Evolutionary conservation across 2,329 filamentous ascomycete species (phyloP), one percentile per base, ranked within the genome.

Genomic region (Graphilbum sp.): DNA sequence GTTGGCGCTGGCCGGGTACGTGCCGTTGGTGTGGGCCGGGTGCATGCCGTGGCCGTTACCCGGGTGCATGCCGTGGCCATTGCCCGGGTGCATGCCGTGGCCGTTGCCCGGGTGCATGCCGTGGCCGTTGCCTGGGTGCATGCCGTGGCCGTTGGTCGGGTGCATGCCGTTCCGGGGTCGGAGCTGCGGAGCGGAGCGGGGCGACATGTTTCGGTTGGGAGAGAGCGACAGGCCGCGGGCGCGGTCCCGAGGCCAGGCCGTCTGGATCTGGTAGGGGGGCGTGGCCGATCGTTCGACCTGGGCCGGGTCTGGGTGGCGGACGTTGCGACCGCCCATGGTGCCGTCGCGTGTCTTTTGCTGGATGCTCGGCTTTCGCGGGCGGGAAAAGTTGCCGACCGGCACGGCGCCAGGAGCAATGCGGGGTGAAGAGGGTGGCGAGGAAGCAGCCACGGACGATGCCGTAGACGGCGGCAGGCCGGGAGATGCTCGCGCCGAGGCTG

Each of bases 361-460:
- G 42, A 69, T 59, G 50, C 69, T 73, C 30, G 60, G 56, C 43
- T 69, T 70, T 41, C 70, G 60, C 32, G 70, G 70, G 30, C 70
- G 62, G n/a, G 70, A 75, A 50, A 75, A 75, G 52, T 75, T 75
- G 47, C 66, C 64, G 34, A 70, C 58, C 34, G 52, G 49, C 45
- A 57, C 54, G 37, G 49, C 52, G 6, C 27, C 27, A 29, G 27
- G 6, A 12, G 27, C 10, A n/a, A n/a, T n/a, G n/a, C n/a, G n/a
- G n/a, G n/a, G n/a, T n/a, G n/a, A n/a, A n/a, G 27, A 34, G 32
- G 17, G 15, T 5, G 32, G 17, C 8, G 32, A 10, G 17, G 32
- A 34, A 20, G 50, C 32, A 43, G 51, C 20, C 44, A 49, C 31
- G 46, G 47, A 24, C 40, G 38, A 23, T 43, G 42, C 21, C 45